Evolutionary conservation across 2,329 filamentous ascomycete genomes (phyloP), one percentile per base, ranked within the genome.

Genomic region (Colletotrichum sp.): DNA sequence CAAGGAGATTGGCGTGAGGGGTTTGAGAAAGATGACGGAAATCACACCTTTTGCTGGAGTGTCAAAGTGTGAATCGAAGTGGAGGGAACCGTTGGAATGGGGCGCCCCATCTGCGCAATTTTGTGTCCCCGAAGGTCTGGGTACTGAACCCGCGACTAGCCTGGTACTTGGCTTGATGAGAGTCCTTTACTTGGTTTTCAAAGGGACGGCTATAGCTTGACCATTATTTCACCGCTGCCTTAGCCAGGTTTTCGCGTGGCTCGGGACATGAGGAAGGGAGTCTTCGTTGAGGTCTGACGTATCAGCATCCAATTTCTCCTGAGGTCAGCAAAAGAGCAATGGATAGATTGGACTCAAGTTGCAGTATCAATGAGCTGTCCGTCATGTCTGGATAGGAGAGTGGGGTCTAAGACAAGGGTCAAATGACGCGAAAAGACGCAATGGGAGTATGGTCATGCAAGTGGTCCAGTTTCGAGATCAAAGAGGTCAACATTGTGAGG

Each of bases 261-360:
- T 13, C 10, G 10, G 3, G 1, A 2, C n/a, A 13, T 13, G n/a
- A 52, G 8, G n/a, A 7, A 0, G 2, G 43, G 18, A 52, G 6
- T 21, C n/a, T 13, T 3, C n/a, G 6, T 12, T 48, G 38, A n/a
- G 38, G 38, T 43, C 5, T 6, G 9, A n/a, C 43, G 3, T 21
- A 21, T 10, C 18, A 2, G 10, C 43, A 52, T 13, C 43, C n/a
- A 52, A 1, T 52, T 21, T 21, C 43, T n/a, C 6, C 43, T 21
- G 3, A 12, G n/a, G n/a, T 6, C 43, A 21, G n/a, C 2, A 13
- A 21, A 52, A 21, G 43, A 13, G 18, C 43, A 4, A 52, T 4
- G 2, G 2, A 7, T 52, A 21, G 10, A 7, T 21, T 21, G 18
- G n/a, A 52, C n/a, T 48, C 16, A 21, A 48, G n/a, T 13, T 21